Evolutionary conservation across 495 filamentous ascomycete genomes (phyloP), one percentile per base, ranked within the genome.

Genomic region (Lentithecium fluviatile): DNA sequence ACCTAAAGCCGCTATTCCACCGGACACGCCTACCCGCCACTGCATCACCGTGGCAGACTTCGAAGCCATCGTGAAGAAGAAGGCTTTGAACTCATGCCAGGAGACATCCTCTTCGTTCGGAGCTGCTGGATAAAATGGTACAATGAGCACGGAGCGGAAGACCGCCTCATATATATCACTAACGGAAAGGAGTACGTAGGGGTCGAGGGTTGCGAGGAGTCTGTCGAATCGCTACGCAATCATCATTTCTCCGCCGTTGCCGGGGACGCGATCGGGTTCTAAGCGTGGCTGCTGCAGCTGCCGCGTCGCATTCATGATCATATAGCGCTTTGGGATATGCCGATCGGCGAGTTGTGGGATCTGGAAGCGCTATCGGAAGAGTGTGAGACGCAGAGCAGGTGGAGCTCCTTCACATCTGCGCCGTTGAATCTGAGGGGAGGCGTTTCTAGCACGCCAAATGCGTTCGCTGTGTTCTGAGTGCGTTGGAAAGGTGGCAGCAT

Each of bases 351-450:
- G n/a, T n/a, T n/a, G n/a, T n/a, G n/a, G n/a, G n/a, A n/a, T n/a
- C n/a, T n/a, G n/a, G n/a, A n/a, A n/a, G n/a, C n/a, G 72, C 56
- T 83, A 54, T 84, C 70, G 15, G 58, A 62, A 58, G 72, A 74
- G 58, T 84, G 81, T 74, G 62, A 72, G 46, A 64, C 73, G 60
- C 58, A 66, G 54, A 67, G 65, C 15, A 70, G 78, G 45, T 82
- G 74, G 73, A 73, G 53, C 6, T 84, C 83, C 56, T 71, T 84
- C 32, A 76, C 67, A 26, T 81, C 78, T 66, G 72, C 78, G 43
- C 83, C 82, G 11, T 66, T 83, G 50, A 81, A 83, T 65, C 76
- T 82, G 38, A 65, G 70, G 19, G 80, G 81, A 1, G 82, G 80
- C 8, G 80, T 83, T 21, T 50, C 56, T 10, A 65, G 62, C 29